Base-by-base conservation (phyloP, 139 green algal genomes). In the Picochlorum sp. region DNA sequence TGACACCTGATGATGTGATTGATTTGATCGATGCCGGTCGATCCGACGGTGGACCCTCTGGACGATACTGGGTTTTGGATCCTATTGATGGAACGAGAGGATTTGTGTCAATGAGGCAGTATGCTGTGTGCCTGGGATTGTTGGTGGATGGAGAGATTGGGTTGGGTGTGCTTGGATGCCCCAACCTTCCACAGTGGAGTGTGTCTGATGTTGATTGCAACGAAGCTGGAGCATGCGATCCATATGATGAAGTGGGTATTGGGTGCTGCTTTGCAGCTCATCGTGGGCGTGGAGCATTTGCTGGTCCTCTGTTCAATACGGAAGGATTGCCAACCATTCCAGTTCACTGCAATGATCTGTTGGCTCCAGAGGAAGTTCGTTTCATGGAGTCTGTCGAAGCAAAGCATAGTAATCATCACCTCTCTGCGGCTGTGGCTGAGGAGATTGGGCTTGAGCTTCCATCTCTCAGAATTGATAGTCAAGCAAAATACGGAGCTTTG, bases 21-120 rank as follows among this genome's bases (percentile, higher is more conserved):
- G 83, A 84, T 26, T 65, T 85, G 1, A 83, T 90, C n/a, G 91
- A 97, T 71, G 52, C 76, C 16, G 89, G 89, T 26, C 45, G 11
- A 10, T 90, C 80, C 10, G 20, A 72, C 20, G 90, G 89, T 21
- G 90, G 90, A 3, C 31, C 73, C 26, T 15, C 57, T 26, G 89
- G 89, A 3, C 62, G 71, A 18, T 86, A 95, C 74, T 97, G 90
- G 90, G 90, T 97, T 58, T 83, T 97, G 54, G 90, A 97, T 60
- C 90, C 90, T 41, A 97, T 97, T 58, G 90, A 94, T 69, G 94
- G 92, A 37, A 97, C 90, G 3, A 78, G 89, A 16, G 90, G 90
- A 57, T 98, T 98, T 79, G 89, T 98, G 52, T 83, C 84, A 54
- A 84, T 83, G 72, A 72, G 95, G 15, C 92, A 98, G 79, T 98